Conservation (phyloP, 441 rosid genomes). For the Pelargonium cotyledonis region DNA sequence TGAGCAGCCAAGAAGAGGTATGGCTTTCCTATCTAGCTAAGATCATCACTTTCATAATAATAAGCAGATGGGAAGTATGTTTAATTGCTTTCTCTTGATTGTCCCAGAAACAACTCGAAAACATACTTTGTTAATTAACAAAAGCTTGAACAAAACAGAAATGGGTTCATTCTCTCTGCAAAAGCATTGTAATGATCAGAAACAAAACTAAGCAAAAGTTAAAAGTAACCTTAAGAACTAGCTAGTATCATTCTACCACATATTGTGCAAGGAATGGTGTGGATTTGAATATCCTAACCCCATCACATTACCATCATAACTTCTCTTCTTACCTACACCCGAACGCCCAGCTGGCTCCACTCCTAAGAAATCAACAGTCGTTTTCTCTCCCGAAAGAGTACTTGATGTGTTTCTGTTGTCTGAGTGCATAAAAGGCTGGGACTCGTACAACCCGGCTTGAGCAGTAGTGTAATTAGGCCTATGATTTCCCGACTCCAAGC, state of each 20-base stretch:
- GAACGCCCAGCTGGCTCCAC: conserved; percentile 37
- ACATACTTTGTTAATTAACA: too few species aligned
- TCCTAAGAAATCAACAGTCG: conserved; percentile 49
- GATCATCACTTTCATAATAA: too few species aligned
- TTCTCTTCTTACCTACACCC: conserved; percentile 24
- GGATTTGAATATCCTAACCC: conserved; percentile 25
- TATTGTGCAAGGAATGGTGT: conserved; percentile 25
- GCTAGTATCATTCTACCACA: conserved; percentile 2
- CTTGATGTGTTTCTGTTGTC: conserved; percentile 20
- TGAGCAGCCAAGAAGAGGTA: too few species aligned
- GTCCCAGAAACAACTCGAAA: too few species aligned
- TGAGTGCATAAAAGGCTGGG: conserved; percentile 18
- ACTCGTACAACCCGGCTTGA: conserved; percentile 20
- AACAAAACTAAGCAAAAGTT: neutral
- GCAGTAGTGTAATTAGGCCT: conserved; percentile 14
- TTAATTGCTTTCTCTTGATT: too few species aligned
- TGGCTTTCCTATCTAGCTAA: too few species aligned
- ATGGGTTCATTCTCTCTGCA: too few species aligned
- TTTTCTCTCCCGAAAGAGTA: conserved; percentile 23
- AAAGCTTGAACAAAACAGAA: too few species aligned
- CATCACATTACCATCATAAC: conserved; percentile 19
- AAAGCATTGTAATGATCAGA: neutral
- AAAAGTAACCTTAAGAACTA: neutral
- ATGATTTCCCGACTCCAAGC: conserved; percentile 10
- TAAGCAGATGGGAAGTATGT: too few species aligned